Conservation (phyloP, 208 protist genomes). For the Leishmania tropica region DNA sequence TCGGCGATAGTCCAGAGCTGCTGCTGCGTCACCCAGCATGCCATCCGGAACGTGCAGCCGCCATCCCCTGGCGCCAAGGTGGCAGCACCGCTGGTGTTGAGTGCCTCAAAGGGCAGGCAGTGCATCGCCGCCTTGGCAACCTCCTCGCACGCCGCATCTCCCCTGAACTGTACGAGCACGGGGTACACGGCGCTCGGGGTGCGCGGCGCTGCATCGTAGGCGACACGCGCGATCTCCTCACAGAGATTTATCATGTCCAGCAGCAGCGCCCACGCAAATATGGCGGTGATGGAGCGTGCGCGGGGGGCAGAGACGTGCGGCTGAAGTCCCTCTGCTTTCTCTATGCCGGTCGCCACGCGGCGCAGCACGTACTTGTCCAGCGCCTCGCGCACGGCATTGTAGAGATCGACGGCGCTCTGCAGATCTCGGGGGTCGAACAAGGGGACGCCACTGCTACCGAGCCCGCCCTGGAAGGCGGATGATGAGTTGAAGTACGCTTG, state of each 20-base stretch:
- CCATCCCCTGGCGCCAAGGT: neutral
- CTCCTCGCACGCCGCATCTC: conserved; percentile 46
- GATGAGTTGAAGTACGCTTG: conserved; percentile 3
- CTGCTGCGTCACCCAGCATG: conserved; percentile 66
- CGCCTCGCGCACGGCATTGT: conserved; percentile 46
- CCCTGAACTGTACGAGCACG: conserved; percentile 70
- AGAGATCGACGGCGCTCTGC: conserved; percentile 46
- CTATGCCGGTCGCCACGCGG: conserved; percentile 39
- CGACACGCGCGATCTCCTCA: conserved; percentile 46
- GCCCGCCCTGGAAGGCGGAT: neutral
- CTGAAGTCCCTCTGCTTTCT: neutral
- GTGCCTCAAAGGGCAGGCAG: conserved; percentile 86
- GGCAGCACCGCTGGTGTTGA: conserved; percentile 22
- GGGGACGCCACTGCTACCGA: conserved; percentile 16
- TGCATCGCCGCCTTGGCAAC: conserved; percentile 75
- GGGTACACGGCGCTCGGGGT: conserved; percentile 24
- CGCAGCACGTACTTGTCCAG: conserved; percentile 73
- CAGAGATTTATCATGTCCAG: conserved; percentile 72
- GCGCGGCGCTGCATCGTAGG: conserved; percentile 24
- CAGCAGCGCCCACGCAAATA: conserved; percentile 69
- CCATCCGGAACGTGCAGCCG: conserved; percentile 42
- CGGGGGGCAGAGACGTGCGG: neutral
- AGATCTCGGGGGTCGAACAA: conserved; percentile 36
- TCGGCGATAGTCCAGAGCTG: conserved; percentile 63
- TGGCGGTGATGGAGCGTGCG: conserved; percentile 37